Evolutionary conservation across 2,329 filamentous ascomycete species (phyloP).

Genomic region (Ceratocystis ficicola): DNA sequence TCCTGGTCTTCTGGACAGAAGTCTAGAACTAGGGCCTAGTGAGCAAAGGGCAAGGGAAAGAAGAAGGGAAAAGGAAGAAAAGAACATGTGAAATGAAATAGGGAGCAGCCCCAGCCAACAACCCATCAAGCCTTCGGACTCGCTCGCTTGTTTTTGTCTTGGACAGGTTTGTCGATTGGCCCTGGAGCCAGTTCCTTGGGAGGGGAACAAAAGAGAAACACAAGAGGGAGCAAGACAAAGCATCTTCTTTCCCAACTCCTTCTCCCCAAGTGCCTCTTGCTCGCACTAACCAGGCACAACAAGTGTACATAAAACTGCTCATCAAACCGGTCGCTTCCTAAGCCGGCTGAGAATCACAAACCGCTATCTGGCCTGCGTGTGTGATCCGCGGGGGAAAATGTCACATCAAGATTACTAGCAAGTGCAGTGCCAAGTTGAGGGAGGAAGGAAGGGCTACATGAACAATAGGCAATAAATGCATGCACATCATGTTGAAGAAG

Average conservation of each 20-base stretch:
- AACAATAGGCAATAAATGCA: neutral
- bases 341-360: neutral
- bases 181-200: neutral
- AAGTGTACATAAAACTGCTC: neutral
- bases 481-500: neutral
- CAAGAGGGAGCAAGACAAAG: neutral
- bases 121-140: neutral
- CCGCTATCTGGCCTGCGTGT: neutral
- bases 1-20: neutral
- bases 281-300: neutral
- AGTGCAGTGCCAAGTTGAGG: neutral
- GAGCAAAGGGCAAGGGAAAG: neutral
- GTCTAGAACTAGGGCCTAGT: neutral
- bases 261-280: neutral
- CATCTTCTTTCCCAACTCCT: neutral
- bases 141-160: neutral
- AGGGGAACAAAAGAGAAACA: neutral
- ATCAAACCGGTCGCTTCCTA: constrained; percentile 3
- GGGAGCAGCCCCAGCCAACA: neutral
- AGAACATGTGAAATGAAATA: neutral
- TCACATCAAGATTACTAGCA: neutral
- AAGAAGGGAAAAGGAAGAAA: neutral
- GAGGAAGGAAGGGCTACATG: neutral
- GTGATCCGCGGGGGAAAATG: neutral
- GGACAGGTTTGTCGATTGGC: neutral